A percentile compares a stretch with the other conserved stretches of the same genome.
phyloP scores from a whole-genome alignment of 2,329 filamentous ascomycete species.

The Helminthosporium solani region DNA sequence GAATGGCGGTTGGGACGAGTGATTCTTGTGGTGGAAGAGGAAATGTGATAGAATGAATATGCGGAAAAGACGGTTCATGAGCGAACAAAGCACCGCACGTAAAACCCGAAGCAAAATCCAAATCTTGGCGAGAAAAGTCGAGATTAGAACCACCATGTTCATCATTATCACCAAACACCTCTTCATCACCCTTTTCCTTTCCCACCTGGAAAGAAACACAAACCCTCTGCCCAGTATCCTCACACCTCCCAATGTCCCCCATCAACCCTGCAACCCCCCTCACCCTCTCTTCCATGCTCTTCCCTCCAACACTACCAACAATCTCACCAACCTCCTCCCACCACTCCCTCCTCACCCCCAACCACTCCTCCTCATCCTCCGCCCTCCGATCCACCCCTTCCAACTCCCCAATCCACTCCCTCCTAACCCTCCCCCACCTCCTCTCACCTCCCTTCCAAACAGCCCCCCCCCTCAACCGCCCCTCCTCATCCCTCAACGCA shows the following conservation, averaged over 20 bases:
- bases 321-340: constrained; percentile 1
- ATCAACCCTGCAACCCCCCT: background rate
- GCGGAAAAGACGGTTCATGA: background rate
- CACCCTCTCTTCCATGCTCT: background rate
- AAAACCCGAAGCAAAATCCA: no score
- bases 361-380: background rate
- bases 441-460: background rate
- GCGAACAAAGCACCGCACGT: no score
- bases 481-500: constrained; percentile 5
- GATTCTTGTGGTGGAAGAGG: background rate
- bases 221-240: background rate
- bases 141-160: no score
- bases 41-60: background rate
- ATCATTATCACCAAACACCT: no score
- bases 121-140: no score
- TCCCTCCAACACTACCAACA: background rate
- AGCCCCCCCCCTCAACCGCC: background rate
- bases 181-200: background rate
- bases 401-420: constrained; percentile 1
- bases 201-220: background rate
- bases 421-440: constrained; percentile 1
- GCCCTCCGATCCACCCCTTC: constrained; percentile 1
- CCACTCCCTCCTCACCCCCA: constrained; percentile 2
- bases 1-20: background rate
- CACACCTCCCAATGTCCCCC: constrained; percentile 6